These are phyloP conservation scores for Neospermospora avenae DNA, from an alignment of 2,329 filamentous ascomycete genomes.

Conservation along the genomic window DNA sequence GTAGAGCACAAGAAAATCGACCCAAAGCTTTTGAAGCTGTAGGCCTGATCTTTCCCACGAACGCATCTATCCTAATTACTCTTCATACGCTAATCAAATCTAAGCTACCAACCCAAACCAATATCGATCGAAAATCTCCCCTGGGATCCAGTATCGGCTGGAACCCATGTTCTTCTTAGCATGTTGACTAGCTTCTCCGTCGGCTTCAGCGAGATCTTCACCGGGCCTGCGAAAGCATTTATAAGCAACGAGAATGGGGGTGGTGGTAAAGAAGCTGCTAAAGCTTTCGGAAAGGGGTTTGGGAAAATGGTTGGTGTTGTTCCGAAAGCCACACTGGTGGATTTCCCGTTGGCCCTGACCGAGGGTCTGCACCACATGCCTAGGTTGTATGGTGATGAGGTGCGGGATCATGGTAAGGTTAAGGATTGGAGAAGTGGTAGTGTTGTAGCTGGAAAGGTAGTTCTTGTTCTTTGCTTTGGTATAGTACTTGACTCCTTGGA, in stretches of 20 bases:
- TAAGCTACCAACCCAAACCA: background rate
- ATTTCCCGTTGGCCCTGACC: slow-evolving; percentile 9
- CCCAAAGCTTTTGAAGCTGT: slow-evolving; percentile 9
- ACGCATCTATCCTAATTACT: background rate
- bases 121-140: background rate
- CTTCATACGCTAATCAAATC: background rate
- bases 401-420: slow-evolving; percentile 7
- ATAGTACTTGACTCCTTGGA: background rate
- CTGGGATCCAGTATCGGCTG: background rate
- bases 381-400: slow-evolving; percentile 10
- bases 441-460: slow-evolving; percentile 10
- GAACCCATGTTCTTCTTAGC: background rate
- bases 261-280: background rate
- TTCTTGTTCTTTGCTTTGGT: background rate
- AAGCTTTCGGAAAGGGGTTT: slow-evolving; percentile 9
- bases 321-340: slow-evolving; percentile 7
- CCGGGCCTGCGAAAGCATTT: background rate
- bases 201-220: slow-evolving; percentile 3
- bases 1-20: slow-evolving; percentile 18
- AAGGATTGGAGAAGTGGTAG: slow-evolving; percentile 13
- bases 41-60: background rate
- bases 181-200: background rate
- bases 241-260: background rate
- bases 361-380: slow-evolving; percentile 14
- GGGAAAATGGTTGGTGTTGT: background rate